Evolutionary conservation across 139 green algal species (phyloP), one percentile per base, ranked within the genome.

Genomic region (Eudorina sp.): DNA sequence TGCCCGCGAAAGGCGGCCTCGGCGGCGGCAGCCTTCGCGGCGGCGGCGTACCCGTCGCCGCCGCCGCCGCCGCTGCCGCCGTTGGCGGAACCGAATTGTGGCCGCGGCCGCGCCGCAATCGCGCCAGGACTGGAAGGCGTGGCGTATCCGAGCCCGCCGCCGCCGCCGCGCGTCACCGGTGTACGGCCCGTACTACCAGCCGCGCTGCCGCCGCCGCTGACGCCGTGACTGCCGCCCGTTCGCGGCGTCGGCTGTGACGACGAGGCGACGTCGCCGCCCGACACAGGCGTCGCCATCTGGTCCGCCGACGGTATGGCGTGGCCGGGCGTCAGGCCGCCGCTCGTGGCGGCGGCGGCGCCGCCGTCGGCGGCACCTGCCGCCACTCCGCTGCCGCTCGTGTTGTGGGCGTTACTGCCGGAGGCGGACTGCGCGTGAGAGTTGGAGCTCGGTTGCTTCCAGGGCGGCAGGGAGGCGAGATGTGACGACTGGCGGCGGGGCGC

Each of bases 61-160:
- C 68, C 36, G 68, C 36, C 41, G 27, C 38, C 69, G 21, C 38
- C 40, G 69, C 69, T 27, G 40, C 70, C 38, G 41, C 41, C 43
- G 34, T 31, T 79, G 40, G 70, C 70, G 40, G 70, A 21, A 6
- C 70, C 68, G 31, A 51, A 55, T 41, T 75, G 36, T 5, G 79
- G 79, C 18, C 79, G 79, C 29, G 79, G 51, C 0, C 58, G 55
- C 7, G 79, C 79, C 14, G 79, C 79, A 25, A 86, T 48, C 0
- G 80, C 80, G 5, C 80, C 80, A 19, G 80, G 80, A 40, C 80
- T 86, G 43, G 25, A 36, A 27, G 75, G 38, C 19, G 27, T 46
- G 7, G 45, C 40, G 40, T 76, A 48, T 4, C 36, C 70, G 43
- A 45, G 70, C 4, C 68, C 18, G 68, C 68, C 68, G 64, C 64